Conservation (phyloP, 177 flowering plant species). For the Vitis hybrid region DNA sequence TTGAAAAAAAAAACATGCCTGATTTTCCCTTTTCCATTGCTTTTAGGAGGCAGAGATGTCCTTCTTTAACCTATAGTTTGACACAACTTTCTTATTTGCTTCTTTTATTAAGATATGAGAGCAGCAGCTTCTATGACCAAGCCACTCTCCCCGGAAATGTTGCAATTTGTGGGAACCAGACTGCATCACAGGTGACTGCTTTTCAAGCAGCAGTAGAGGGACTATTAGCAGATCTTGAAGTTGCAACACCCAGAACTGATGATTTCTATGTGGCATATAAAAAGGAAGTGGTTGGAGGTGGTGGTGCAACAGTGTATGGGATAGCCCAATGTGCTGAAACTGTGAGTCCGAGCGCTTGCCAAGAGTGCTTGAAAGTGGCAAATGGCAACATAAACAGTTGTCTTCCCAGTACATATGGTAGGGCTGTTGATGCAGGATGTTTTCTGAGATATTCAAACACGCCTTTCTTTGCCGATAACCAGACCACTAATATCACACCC, state of each 20-base stretch:
- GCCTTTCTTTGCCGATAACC: conserved; percentile 36
- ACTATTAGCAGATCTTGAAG: conserved; percentile 28
- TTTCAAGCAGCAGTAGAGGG: conserved; percentile 13
- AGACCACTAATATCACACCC: conserved; percentile 25
- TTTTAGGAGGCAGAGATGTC: no score
- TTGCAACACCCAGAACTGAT: conserved; percentile 38
- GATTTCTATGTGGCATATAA: conserved; percentile 37
- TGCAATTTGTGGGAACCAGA: conserved; percentile 31
- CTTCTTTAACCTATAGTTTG: no score
- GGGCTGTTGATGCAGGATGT: conserved; percentile 53
- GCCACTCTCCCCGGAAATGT: conserved; percentile 30
- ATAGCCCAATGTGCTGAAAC: conserved; percentile 51
- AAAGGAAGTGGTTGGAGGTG: conserved; percentile 12
- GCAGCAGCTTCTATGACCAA: conserved; percentile 35
- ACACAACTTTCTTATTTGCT: no score
- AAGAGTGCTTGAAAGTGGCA: conserved; percentile 37
- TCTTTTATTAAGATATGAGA: conserved; percentile 28
- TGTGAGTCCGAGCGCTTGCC: conserved; percentile 27
- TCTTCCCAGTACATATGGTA: conserved; percentile 30
- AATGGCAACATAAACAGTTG: conserved; percentile 28
- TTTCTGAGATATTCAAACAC: conserved; percentile 45
- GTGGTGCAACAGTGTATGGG: conserved; percentile 24
- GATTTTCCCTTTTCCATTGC: no score
- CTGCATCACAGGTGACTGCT: conserved; percentile 14
- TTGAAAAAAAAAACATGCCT: no score